These are phyloP conservation scores for Backusella macrospora DNA, from an alignment of 192 early-diverging fungal species.

Conservation along the genomic window DNA sequence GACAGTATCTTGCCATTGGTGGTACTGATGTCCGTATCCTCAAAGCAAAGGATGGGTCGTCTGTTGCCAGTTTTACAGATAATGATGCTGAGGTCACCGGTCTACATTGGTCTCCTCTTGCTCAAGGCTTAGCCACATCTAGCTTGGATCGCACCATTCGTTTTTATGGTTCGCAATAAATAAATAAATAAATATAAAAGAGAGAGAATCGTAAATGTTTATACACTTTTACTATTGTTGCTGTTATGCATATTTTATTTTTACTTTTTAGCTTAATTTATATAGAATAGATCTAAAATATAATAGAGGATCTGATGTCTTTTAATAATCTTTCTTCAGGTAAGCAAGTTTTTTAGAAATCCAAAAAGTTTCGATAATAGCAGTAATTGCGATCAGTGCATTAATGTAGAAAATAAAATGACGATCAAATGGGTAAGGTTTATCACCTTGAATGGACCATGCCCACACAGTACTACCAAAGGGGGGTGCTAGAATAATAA, in stretches of 20 bases:
- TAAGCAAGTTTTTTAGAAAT: slow-evolving; percentile 35
- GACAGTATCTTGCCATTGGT: slow-evolving; percentile 82
- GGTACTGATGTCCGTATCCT: slow-evolving; percentile 61
- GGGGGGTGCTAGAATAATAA: slow-evolving; percentile 49
- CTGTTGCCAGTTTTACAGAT: slow-evolving; percentile 51
- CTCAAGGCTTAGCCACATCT: slow-evolving; percentile 52
- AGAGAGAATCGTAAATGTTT: no score
- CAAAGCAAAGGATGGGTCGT: slow-evolving; percentile 71
- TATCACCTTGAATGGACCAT: slow-evolving; percentile 50
- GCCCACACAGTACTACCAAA: slow-evolving; percentile 56
- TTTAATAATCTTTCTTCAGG: background rate
- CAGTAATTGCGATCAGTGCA: slow-evolving; percentile 35
- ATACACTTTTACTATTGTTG: no score
- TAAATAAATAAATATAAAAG: no score
- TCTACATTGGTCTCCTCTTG: slow-evolving; percentile 59
- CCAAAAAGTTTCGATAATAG: slow-evolving; percentile 38
- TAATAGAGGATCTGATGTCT: background rate
- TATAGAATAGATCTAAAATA: background rate
- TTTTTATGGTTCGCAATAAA: slow-evolving; percentile 33
- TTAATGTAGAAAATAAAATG: slow-evolving; percentile 55
- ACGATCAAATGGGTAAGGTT: slow-evolving; percentile 56
- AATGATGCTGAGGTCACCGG: slow-evolving; percentile 57
- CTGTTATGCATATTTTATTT: no score
- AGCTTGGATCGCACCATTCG: slow-evolving; percentile 63
- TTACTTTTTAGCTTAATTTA: background rate